phyloP scores from a whole-genome alignment of 768 basidiomycete genomes.

The Naganishia friedmannii region DNA sequence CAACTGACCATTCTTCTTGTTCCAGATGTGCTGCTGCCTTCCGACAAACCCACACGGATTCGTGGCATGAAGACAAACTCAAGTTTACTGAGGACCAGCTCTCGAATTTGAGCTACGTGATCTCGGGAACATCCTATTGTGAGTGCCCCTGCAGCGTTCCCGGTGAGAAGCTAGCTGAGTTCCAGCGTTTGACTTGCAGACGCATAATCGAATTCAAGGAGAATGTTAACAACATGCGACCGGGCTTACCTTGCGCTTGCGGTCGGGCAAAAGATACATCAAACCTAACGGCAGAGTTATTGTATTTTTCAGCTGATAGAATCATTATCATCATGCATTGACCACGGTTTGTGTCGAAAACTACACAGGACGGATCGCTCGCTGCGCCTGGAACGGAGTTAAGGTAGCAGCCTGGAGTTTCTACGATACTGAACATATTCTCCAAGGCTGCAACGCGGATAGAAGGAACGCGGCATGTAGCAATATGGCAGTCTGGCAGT shows the following conservation, averaged over 20 bases:
- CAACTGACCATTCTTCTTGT: constrained; percentile 53
- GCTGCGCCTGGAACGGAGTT: no score
- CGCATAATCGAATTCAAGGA: neutral
- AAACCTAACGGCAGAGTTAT: neutral
- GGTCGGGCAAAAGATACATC: neutral
- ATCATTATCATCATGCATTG: neutral
- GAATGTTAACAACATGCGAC: neutral
- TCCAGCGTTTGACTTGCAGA: neutral
- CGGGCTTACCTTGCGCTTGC: neutral
- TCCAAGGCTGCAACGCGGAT: no score
- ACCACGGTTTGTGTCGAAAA: no score
- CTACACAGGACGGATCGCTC: no score
- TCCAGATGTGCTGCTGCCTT: constrained; percentile 52
- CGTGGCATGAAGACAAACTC: constrained; percentile 84
- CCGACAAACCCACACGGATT: constrained; percentile 66
- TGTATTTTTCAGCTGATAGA: neutral
- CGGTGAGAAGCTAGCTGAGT: neutral
- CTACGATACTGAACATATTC: no score
- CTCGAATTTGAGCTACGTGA: constrained; percentile 78
- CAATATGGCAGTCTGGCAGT: no score
- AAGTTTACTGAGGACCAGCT: constrained; percentile 86
- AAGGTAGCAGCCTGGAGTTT: no score
- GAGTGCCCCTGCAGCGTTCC: constrained; percentile 22
- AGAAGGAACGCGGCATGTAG: no score
- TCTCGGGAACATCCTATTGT: constrained; percentile 70